Base-by-base conservation (phyloP, 805 yeast species). In the Metahyphopichia silvanorum region DNA sequence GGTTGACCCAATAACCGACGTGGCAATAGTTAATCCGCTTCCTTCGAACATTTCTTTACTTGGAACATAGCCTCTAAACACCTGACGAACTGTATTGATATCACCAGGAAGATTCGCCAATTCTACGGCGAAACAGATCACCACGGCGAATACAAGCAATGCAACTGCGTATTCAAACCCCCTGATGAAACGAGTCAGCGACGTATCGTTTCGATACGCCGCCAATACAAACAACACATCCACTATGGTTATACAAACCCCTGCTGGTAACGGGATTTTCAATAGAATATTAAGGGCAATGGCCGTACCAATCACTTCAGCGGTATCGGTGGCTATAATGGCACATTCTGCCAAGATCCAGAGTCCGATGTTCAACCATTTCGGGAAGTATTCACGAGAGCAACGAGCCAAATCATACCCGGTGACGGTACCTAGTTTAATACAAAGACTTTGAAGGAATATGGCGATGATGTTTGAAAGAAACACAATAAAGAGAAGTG, bases 231-330 rank as follows among this genome's bases (percentile, higher is more conserved):
- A 49, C 22, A 70, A 45, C 19, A 71, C 74, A 44, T 71, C 77
- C 4, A 53, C 60, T 10, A 69, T 55, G 15, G 77, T 69, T 29
- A 71, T 48, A 5, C 45, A 62, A 16, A 69, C 71, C 26, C 76
- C 77, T 1, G 74, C 77, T n/a, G 73, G 69, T 21, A 70, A 47
- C 2, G 77, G 76, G 10, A 70, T 51, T 32, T 55, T 57, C 28
- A 69, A 32, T 36, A 71, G 54, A 25, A 71, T 68, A 42, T 71
- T 71, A 40, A 71, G 52, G 0, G 77, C 76, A 35, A 70, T 60
- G 10, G 76, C 75, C n/a, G 71, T 59, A 34, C 77, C 77, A 34
- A 71, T 69, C 22, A 71, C 77, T 44, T 71, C 77, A 7, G 77
- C 76, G n/a, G 70, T 55, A 49, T 71, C 77, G 4, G 77, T 71